These are phyloP conservation scores for Yarrowia divulgata DNA, from an alignment of 805 yeast species.

Conservation along the genomic window DNA sequence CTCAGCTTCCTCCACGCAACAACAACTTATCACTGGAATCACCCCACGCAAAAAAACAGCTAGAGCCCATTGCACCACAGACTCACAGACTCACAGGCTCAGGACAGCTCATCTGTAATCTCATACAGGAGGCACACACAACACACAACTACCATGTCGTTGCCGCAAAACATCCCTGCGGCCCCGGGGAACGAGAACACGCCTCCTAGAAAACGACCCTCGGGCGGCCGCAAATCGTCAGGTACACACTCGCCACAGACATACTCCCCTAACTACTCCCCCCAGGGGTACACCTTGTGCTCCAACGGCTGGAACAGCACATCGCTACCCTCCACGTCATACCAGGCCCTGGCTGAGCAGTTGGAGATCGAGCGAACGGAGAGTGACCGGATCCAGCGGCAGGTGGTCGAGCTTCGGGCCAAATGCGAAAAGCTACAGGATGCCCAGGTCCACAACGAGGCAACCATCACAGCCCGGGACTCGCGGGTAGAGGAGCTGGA, in stretches of 20 bases:
- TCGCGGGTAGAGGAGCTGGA: conserved; percentile 28
- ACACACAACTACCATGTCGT: conserved; percentile 5
- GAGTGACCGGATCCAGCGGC: conserved; percentile 29
- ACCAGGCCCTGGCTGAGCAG: conserved; percentile 31
- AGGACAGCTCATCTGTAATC: conserved; percentile 5
- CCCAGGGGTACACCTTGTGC: conserved; percentile 32
- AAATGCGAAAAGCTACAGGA: conserved; percentile 35
- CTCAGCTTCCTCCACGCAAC: conserved; percentile 2
- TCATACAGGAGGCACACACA: background rate
- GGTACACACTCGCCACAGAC: conserved; percentile 26
- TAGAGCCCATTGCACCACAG: background rate
- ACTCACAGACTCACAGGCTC: background rate
- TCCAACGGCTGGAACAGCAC: conserved; percentile 36
- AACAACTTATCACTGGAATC: background rate
- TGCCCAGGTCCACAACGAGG: conserved; percentile 31
- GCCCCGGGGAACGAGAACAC: conserved; percentile 30
- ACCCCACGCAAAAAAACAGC: background rate
- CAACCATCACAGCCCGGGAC: conserved; percentile 22
- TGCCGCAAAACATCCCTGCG: conserved; percentile 27
- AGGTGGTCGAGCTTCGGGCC: conserved; percentile 19
- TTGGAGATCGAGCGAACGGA: conserved; percentile 37
- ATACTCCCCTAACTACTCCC: conserved; percentile 34
- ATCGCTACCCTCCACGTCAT: conserved; percentile 25
- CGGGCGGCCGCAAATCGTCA: conserved; percentile 19
- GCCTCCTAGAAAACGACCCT: conserved; percentile 18